These are phyloP conservation scores for Trichoderma harzianum DNA, from an alignment of 2,329 filamentous ascomycete species.

Conservation along the genomic window DNA sequence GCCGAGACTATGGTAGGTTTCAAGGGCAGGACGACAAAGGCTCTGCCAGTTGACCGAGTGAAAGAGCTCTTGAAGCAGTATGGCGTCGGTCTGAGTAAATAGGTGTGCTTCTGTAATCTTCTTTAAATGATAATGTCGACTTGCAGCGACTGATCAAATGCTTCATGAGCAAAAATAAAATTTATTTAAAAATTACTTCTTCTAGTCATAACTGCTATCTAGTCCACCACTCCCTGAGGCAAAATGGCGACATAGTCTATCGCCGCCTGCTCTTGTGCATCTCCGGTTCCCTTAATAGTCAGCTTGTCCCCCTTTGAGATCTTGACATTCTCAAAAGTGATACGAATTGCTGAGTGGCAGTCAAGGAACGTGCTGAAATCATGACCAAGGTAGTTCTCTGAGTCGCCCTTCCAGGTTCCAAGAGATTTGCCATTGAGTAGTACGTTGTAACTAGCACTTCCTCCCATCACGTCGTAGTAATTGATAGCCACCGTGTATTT, in stretches of 20 bases:
- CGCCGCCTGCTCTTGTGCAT: constrained; percentile 61
- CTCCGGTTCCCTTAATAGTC: constrained; percentile 19
- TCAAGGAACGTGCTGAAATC: constrained; percentile 9
- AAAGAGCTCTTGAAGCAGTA: neutral
- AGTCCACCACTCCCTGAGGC: constrained; percentile 56
- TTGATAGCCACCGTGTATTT: constrained; percentile 63
- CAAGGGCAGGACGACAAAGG: neutral
- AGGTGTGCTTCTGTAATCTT: neutral
- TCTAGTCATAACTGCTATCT: constrained; percentile 1
- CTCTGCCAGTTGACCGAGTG: neutral
- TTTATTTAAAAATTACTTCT: neutral
- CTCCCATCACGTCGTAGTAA: constrained; percentile 62
- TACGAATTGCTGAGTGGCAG: constrained; percentile 8
- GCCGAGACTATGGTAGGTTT: neutral
- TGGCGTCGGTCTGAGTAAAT: neutral
- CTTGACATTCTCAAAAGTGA: neutral
- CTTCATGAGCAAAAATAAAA: neutral
- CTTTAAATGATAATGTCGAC: neutral
- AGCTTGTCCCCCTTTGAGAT: neutral
- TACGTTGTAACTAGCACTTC: constrained; percentile 40
- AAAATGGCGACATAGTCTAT: constrained; percentile 65
- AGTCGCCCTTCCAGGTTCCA: constrained; percentile 2
- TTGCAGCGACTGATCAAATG: neutral
- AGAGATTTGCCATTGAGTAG: constrained; percentile 3
- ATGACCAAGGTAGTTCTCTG: constrained; percentile 5